A percentile compares a stretch with the other conserved stretches of the same genome.
These are phyloP conservation scores for Cordyceps militaris DNA, from an alignment of 2,329 filamentous ascomycete genomes.

Conservation along the genomic window DNA sequence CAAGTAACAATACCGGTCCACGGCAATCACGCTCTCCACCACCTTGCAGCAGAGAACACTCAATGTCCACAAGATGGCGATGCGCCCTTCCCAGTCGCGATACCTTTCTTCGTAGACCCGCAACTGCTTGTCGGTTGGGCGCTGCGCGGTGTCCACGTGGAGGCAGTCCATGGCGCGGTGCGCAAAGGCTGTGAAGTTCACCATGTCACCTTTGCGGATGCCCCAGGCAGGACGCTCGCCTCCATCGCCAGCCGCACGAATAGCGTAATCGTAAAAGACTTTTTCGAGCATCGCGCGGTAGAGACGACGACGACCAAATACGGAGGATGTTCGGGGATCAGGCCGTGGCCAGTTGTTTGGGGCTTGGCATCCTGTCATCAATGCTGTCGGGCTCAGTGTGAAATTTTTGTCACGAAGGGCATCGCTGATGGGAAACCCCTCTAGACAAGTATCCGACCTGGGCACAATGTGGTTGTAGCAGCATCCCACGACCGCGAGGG, in stretches of 20 bases:
- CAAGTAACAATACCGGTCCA: slow-evolving; percentile 27
- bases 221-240: slow-evolving; percentile 23
- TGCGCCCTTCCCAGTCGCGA: slow-evolving; percentile 17
- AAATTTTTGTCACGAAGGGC: slow-evolving; percentile 19
- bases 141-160: slow-evolving; percentile 11
- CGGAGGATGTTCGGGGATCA: slow-evolving; percentile 11
- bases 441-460: slow-evolving; percentile 29
- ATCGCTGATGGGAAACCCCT: slow-evolving; percentile 32
- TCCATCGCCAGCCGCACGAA: slow-evolving; percentile 11
- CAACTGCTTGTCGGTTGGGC: slow-evolving; percentile 19
- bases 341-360: slow-evolving; percentile 26
- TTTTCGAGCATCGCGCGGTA: slow-evolving; percentile 24
- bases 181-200: slow-evolving; percentile 21
- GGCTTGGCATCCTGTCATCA: slow-evolving; percentile 28
- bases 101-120: slow-evolving; percentile 21
- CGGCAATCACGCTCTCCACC: slow-evolving; percentile 25
- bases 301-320: slow-evolving; percentile 21
- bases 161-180: slow-evolving; percentile 21
- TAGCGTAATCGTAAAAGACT: slow-evolving; percentile 20
- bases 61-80: slow-evolving; percentile 27
- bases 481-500: slow-evolving; percentile 24
- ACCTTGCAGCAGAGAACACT: slow-evolving; percentile 27
- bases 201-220: slow-evolving; percentile 23
- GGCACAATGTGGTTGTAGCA: slow-evolving; percentile 29
- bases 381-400: slow-evolving; percentile 23